Base-by-base conservation (phyloP, 495 filamentous ascomycete species). In the Penicillium cosmopolitanum region DNA sequence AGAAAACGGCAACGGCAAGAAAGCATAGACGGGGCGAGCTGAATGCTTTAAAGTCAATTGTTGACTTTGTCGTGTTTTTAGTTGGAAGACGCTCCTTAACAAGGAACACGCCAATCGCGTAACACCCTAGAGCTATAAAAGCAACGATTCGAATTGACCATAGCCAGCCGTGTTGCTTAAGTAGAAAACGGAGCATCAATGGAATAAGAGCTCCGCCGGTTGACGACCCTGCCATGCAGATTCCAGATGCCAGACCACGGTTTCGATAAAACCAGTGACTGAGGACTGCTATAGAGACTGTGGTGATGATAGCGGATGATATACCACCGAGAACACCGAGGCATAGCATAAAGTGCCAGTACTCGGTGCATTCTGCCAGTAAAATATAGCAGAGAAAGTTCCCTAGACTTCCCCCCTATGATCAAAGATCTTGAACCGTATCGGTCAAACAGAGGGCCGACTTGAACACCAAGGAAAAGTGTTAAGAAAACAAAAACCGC, bases 281-380 rank as follows among this genome's bases (percentile, higher is more conserved):
- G 0, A 89, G 78, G n/a, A 83, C 78, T 1, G 82, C 81, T 56
- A 87, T 82, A 0, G 84, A 77, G 0, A 85, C 82, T 1, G 82
- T 83, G 10, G 86, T 87, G 9, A 90, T 72, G 16, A 86, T 68
- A 0, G 86, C 85, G 18, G 81, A 77, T 3, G 82, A 81, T 5
- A 82, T 62, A 3, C 87, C 87, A 1, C 81, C 78, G 5, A 88
- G 66, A 0, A 89, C 62, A 4, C 80, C 78, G 44, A 87, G 84
- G n/a, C 81, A 80, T 1, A 89, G 78, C 62, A 89, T 79, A 65
- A 88, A 87, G 36, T 90, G 87, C 76, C 86, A 90, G 66, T 87
- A 90, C 38, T 77, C 70, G 64, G 67, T 71, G 61, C 78, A 82
- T 51, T 76, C 43, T 67, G 75, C 84, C 13, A 89, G 70, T 11